Evolutionary conservation across 805 yeast species (phyloP).

Genomic region (Candida ipomoeae): DNA sequence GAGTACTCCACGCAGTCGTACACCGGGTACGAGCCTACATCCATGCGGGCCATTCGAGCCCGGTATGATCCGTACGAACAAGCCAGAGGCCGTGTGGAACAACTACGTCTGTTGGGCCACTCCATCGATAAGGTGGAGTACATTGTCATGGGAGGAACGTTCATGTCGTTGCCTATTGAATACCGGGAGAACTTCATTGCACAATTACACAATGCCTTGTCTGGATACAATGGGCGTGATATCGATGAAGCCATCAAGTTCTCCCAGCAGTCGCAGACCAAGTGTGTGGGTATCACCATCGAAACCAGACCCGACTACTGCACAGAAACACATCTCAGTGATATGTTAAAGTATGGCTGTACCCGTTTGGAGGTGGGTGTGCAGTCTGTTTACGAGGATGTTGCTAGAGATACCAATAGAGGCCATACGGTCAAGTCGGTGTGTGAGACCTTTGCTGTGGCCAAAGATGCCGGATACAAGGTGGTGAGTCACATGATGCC

Average conservation of each 20-base stretch:
- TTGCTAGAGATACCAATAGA: constrained; percentile 95
- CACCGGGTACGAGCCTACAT: constrained; percentile 97
- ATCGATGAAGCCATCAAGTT: constrained; percentile 86
- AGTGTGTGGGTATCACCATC: constrained; percentile 97
- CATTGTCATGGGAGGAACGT: constrained; percentile 98
- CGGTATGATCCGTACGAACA: constrained; percentile 98
- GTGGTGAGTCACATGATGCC: constrained; percentile 99
- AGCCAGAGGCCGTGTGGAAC: constrained; percentile 96
- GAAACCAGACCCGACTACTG: constrained; percentile 99
- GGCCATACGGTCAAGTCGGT: constrained; percentile 97
- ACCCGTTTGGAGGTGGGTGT: constrained; percentile 96
- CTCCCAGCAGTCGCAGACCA: constrained; percentile 91
- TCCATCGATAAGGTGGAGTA: constrained; percentile 96
- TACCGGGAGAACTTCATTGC: constrained; percentile 88
- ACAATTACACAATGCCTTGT: constrained; percentile 88
- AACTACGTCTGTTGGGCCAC: constrained; percentile 90
- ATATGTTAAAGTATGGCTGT: constrained; percentile 95
- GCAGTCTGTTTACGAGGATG: constrained; percentile 95
- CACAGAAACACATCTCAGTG: constrained; percentile 90
- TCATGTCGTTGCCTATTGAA: constrained; percentile 88
- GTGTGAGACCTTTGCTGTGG: constrained; percentile 89
- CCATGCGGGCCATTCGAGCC: constrained; percentile 99
- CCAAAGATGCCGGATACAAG: constrained; percentile 98
- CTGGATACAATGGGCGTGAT: constrained; percentile 84
- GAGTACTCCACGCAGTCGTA: constrained; percentile 97